These are phyloP conservation scores for Russula foetens DNA, from an alignment of 768 basidiomycete species.

Conservation along the genomic window DNA sequence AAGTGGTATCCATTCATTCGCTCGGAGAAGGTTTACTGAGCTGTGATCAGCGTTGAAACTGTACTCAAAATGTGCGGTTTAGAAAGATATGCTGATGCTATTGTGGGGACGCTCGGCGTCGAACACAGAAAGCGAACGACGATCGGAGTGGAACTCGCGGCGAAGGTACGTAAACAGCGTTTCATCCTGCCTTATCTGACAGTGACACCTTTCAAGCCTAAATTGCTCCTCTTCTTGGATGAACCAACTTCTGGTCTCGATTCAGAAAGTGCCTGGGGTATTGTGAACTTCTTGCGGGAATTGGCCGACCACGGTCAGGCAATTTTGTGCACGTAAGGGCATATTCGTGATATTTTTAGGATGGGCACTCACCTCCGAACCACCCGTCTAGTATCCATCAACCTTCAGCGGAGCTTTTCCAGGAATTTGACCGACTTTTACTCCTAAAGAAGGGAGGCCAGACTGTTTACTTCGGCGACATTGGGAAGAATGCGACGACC, in stretches of 20 bases:
- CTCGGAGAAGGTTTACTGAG: not conserved
- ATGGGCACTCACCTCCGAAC: not conserved
- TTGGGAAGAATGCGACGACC: constrained; percentile 52
- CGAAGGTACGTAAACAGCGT: constrained; percentile 36
- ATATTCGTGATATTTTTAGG: not conserved
- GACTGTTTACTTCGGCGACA: constrained; percentile 58
- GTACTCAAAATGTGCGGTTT: constrained; percentile 57
- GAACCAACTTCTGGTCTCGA: constrained; percentile 85
- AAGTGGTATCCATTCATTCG: constrained; percentile 24
- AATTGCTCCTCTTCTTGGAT: constrained; percentile 76
- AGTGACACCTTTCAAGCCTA: constrained; percentile 39
- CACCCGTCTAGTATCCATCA: constrained; percentile 33
- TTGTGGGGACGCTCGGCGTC: constrained; percentile 58
- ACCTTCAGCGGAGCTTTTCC: constrained; percentile 81
- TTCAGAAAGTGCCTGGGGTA: constrained; percentile 82
- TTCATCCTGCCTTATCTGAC: not conserved
- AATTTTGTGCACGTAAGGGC: constrained; percentile 74
- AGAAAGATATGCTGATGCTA: constrained; percentile 54
- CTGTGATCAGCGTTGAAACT: constrained; percentile 38
- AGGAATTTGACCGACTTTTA: constrained; percentile 73
- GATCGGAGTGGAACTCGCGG: constrained; percentile 81
- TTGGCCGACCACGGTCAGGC: constrained; percentile 79
- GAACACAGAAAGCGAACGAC: constrained; percentile 78
- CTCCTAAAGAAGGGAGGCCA: constrained; percentile 72
- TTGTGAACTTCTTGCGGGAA: constrained; percentile 63